Percentiles rank a stretch among this genome's conserved stretches.
These are phyloP conservation scores for Salvia miltiorrhiza DNA, from an alignment of 257 asterid genomes.

Conservation along the genomic window DNA sequence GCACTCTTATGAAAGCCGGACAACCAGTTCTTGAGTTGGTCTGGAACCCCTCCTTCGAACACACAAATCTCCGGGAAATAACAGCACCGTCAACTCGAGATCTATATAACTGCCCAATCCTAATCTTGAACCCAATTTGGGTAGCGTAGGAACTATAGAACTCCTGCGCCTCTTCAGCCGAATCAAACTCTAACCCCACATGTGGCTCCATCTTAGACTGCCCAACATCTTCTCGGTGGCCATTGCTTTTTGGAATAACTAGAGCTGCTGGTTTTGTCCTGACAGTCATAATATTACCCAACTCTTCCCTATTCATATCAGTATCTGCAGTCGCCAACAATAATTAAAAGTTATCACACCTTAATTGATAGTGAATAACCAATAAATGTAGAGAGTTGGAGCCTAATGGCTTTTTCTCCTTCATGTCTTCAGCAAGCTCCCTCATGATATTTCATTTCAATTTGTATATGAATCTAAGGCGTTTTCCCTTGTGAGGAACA, in stretches of 20 bases:
- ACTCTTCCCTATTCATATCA: slow-evolving; percentile 72
- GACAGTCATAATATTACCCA: slow-evolving; percentile 55
- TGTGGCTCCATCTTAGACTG: slow-evolving; percentile 65
- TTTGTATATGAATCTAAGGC: background rate
- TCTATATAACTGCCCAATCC: slow-evolving; percentile 92
- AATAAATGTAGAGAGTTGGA: background rate
- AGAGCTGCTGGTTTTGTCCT: slow-evolving; percentile 56
- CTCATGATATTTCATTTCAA: background rate
- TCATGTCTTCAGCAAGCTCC: background rate
- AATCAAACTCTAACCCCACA: slow-evolving; percentile 75
- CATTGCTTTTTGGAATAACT: slow-evolving; percentile 42
- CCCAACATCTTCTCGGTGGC: slow-evolving; percentile 48
- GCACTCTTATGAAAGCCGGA: slow-evolving; percentile 86
- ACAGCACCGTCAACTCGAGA: slow-evolving; percentile 86
- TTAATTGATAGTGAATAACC: background rate
- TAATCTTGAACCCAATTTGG: slow-evolving; percentile 72
- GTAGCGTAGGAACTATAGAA: slow-evolving; percentile 67
- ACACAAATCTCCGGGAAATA: slow-evolving; percentile 80
- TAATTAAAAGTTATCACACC: background rate
- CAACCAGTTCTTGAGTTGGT: slow-evolving; percentile 89
- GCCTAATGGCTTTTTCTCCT: background rate
- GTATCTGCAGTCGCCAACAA: slow-evolving; percentile 35
- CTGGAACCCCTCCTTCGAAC: slow-evolving; percentile 94
- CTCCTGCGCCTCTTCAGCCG: slow-evolving; percentile 92
- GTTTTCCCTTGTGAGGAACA: background rate